phyloP scores from a whole-genome alignment of 441 rosid species.

The Bocquillonia castaneifolia region DNA sequence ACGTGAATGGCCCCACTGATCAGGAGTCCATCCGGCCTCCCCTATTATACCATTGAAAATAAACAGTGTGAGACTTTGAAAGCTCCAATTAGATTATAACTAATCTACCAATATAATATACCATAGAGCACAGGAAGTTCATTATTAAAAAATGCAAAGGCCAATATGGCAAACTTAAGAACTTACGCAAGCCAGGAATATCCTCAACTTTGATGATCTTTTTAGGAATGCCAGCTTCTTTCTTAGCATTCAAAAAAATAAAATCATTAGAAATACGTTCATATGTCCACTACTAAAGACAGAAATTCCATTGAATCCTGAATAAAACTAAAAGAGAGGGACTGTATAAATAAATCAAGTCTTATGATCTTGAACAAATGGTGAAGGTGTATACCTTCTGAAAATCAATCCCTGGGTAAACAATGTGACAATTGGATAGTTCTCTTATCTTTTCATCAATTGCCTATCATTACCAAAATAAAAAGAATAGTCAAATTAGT shows the following conservation, averaged over 20 bases:
- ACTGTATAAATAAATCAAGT: not conserved
- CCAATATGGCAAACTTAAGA: conserved; percentile 2
- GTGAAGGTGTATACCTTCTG: conserved; percentile 54
- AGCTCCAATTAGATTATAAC: conserved; percentile 4
- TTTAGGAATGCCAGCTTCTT: conserved; percentile 80
- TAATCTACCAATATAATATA: not conserved
- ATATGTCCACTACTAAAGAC: not conserved
- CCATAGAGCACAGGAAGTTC: not conserved
- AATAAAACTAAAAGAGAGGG: not conserved
- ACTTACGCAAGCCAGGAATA: conserved; percentile 91
- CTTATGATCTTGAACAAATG: not conserved
- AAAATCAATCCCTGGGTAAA: conserved; percentile 68
- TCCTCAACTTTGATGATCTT: conserved; percentile 76
- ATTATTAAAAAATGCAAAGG: not conserved
- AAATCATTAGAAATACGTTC: conserved; percentile 25
- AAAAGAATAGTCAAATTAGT: conserved; percentile 16
- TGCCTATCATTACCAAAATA: conserved; percentile 55
- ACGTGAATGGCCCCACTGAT: conserved; percentile 92
- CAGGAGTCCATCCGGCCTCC: conserved; percentile 98
- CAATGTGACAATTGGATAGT: conserved; percentile 84
- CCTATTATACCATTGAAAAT: conserved; percentile 42
- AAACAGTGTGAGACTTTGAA: conserved; percentile 9
- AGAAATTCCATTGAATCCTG: not conserved
- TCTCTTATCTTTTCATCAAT: conserved; percentile 95
- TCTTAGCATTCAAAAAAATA: conserved; percentile 44